Base-by-base conservation (phyloP, 2,329 filamentous ascomycete genomes). In the Exophiala lecanii-corni region DNA sequence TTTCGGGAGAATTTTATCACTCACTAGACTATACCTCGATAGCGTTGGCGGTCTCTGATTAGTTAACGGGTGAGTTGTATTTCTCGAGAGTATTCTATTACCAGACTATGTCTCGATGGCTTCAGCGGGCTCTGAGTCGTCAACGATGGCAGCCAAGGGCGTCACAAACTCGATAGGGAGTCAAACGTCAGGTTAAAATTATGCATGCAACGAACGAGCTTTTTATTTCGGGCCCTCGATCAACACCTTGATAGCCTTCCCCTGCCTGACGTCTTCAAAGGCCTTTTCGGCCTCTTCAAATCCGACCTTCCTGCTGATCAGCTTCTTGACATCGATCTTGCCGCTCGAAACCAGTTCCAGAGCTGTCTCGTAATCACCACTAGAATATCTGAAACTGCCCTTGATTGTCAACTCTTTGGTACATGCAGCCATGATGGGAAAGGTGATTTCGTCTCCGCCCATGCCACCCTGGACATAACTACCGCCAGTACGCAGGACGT, bases 391-490 rank as follows among this genome's bases (percentile, higher is more conserved):
- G 75, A 97, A 97, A 50, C 83, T 89, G 16, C 91, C 91, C 61
- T 84, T 86, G 35, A 86, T 76, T 9, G 82, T 94, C 39, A 95
- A 73, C 72, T 97, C 91, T 71, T 96, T 96, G 38, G 82, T 75
- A 64, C 89, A 94, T 60, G 94, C 74, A 4, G 86, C 84, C 78
- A 91, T 86, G 62, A 97, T 94, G 39, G 91, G 91, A 71, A 96
- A 95, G 6, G 68, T 85, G 63, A 96, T 89, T 59, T 95, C 86
- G 28, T 80, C 66, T 62, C 84, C 85, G 59, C 91, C 91, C 88
- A 96, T 94, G 42, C 89, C 89, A 47, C 82, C 87, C 69, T 94
- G 88, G 6, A 94, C 82, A 57, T 87, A 91, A 12, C 76, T 82
- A 21, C 86, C 86, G 43, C 86, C 86, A 35, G 73, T 72, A 51